Evolutionary conservation across 2,329 filamentous ascomycete species (phyloP).

Genomic region (Endothia cerciana): DNA sequence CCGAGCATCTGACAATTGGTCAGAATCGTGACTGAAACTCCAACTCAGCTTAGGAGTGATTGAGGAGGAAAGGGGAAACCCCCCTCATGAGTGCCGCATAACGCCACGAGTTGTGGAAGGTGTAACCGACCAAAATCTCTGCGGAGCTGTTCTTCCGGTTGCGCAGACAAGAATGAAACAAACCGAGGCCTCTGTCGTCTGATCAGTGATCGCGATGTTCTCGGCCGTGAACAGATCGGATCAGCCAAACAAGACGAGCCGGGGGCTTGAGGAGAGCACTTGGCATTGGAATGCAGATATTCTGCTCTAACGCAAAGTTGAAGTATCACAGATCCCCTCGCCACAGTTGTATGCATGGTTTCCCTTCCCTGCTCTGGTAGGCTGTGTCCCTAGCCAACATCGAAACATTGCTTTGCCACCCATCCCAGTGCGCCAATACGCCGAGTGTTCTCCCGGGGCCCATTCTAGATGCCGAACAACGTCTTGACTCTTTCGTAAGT

Average conservation of each 20-base stretch:
- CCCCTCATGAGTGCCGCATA: background rate
- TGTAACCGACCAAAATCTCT: background rate
- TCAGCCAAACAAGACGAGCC: background rate
- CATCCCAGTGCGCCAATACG: slow-evolving; percentile 24
- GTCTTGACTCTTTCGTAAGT: slow-evolving; percentile 68
- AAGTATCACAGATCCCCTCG: background rate
- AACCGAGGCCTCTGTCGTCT: background rate
- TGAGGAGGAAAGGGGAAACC: background rate
- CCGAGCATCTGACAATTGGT: slow-evolving; percentile 3
- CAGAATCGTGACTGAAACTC: background rate
- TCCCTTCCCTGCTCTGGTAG: background rate
- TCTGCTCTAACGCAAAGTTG: slow-evolving; percentile 1
- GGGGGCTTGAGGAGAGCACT: background rate
- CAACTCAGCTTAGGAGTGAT: background rate
- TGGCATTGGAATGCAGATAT: slow-evolving; percentile 5
- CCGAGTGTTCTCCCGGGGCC: slow-evolving; percentile 3
- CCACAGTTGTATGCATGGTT: background rate
- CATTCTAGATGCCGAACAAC: slow-evolving; percentile 64
- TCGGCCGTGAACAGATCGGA: background rate
- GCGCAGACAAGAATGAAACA: background rate
- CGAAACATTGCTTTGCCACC: slow-evolving; percentile 25
- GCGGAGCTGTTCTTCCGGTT: background rate
- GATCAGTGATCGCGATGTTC: background rate
- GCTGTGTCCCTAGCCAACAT: slow-evolving; percentile 4
- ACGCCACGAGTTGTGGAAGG: background rate